Evolutionary conservation across 2,329 filamentous ascomycete genomes (phyloP).

Genomic region (Lomentospora prolificans): DNA sequence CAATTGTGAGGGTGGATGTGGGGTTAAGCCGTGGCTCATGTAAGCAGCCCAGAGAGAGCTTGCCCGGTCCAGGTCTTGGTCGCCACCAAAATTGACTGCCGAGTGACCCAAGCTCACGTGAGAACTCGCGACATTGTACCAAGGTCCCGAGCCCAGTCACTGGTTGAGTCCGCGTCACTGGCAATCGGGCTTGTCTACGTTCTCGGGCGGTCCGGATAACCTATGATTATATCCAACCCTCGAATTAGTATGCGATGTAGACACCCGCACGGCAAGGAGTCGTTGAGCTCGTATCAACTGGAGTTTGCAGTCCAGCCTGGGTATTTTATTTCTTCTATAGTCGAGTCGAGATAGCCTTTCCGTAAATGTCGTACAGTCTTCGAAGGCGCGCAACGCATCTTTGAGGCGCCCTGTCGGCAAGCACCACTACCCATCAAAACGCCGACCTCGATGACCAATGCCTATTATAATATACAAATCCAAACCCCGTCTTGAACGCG

Average conservation of each 20-base stretch:
- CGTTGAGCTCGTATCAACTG: not conserved
- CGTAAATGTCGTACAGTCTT: not conserved
- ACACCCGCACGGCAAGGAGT: no score
- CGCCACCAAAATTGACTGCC: not conserved
- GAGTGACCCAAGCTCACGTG: no score
- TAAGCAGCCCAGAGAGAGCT: no score
- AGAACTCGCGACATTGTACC: not conserved
- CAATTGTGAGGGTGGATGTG: not conserved
- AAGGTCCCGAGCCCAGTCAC: not conserved
- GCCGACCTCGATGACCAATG: conserved; percentile 1
- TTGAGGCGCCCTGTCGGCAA: not conserved
- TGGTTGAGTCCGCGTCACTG: not conserved
- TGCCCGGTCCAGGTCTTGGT: no score
- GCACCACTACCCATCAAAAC: not conserved
- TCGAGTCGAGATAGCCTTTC: not conserved
- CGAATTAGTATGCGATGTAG: no score
- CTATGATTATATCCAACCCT: no score
- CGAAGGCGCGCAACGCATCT: not conserved
- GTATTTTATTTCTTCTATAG: not conserved
- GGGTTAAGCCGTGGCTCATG: not conserved
- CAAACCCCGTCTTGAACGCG: not conserved
- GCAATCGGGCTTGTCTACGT: not conserved
- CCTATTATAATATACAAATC: conserved; percentile 8
- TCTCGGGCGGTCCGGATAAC: not conserved
- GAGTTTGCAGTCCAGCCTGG: not conserved